Conservation (phyloP, 805 yeast genomes). For the Starmerella floris region DNA sequence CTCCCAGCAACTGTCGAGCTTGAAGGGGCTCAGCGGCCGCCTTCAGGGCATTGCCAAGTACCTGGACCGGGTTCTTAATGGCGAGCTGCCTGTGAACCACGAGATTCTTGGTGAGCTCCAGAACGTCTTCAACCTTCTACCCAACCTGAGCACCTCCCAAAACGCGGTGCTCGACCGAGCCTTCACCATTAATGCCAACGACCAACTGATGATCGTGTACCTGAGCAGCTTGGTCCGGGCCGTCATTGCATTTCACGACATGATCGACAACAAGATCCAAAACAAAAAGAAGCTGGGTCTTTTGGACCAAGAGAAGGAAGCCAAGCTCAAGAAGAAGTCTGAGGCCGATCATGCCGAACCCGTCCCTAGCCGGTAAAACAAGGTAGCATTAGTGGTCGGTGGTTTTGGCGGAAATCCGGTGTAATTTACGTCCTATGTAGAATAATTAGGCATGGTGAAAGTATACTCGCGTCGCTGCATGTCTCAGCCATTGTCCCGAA, state of each 20-base stretch:
- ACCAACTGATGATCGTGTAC: constrained; percentile 88
- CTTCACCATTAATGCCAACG: constrained; percentile 85
- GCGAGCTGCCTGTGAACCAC: constrained; percentile 75
- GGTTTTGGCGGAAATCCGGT: no score
- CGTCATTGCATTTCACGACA: constrained; percentile 89
- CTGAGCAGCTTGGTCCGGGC: constrained; percentile 82
- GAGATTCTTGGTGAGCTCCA: constrained; percentile 83
- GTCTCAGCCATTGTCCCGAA: no score
- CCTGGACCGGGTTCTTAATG: constrained; percentile 56
- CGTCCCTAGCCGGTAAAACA: not conserved
- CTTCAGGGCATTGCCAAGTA: constrained; percentile 65
- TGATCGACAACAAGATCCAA: constrained; percentile 88
- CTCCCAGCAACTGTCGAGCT: constrained; percentile 77
- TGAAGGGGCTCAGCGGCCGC: constrained; percentile 72
- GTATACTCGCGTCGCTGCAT: no score
- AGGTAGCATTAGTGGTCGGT: no score
- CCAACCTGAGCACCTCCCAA: constrained; percentile 43
- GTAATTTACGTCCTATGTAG: no score
- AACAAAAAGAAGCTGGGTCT: constrained; percentile 37
- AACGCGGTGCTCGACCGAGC: constrained; percentile 45
- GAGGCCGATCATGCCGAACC: not conserved
- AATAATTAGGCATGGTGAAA: no score
- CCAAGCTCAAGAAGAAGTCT: not conserved
- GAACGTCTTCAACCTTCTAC: constrained; percentile 84
- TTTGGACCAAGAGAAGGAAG: not conserved